phyloP scores from a whole-genome alignment of 805 yeast genomes.

The Torulaspora maleeae region DNA sequence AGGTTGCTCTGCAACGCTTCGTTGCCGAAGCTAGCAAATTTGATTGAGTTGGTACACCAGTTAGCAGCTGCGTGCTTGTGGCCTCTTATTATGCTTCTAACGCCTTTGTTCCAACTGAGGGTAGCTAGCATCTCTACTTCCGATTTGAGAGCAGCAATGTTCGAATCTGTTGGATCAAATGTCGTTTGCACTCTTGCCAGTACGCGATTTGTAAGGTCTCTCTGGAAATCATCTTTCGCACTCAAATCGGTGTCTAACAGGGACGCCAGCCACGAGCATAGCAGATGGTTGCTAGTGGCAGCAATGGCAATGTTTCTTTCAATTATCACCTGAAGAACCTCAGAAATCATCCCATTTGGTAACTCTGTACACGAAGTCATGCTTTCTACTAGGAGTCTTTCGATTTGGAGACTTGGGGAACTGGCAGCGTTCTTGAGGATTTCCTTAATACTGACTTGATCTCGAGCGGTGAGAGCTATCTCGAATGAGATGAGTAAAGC shows the following conservation, averaged over 20 bases:
- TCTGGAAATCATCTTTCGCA: not conserved
- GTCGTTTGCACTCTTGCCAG: conserved; percentile 6
- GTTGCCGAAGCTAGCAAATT: conserved; percentile 29
- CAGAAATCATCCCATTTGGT: conserved; percentile 19
- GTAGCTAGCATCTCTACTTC: conserved; percentile 39
- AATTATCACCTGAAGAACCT: conserved; percentile 20
- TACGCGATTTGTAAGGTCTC: conserved; percentile 4
- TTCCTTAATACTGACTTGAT: conserved; percentile 19
- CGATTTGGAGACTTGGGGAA: conserved; percentile 19
- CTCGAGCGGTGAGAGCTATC: conserved; percentile 22
- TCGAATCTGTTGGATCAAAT: not conserved
- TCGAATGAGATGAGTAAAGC: conserved; percentile 26
- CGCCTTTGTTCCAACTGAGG: conserved; percentile 40
- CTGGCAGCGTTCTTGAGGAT: conserved; percentile 21
- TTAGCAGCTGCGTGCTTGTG: conserved; percentile 20
- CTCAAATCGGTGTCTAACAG: conserved; percentile 17
- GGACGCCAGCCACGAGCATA: conserved; percentile 33
- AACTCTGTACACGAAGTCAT: conserved; percentile 11
- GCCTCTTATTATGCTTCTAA: conserved; percentile 25
- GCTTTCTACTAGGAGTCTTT: conserved; percentile 22
- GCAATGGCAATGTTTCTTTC: conserved; percentile 24
- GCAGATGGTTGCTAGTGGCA: conserved; percentile 8
- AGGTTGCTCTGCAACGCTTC: conserved; percentile 26
- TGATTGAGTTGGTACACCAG: conserved; percentile 33
- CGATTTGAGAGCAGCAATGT: conserved; percentile 9